These are phyloP conservation scores for Prototheca cutis DNA, from an alignment of 163 green algal species.

Conservation along the genomic window DNA sequence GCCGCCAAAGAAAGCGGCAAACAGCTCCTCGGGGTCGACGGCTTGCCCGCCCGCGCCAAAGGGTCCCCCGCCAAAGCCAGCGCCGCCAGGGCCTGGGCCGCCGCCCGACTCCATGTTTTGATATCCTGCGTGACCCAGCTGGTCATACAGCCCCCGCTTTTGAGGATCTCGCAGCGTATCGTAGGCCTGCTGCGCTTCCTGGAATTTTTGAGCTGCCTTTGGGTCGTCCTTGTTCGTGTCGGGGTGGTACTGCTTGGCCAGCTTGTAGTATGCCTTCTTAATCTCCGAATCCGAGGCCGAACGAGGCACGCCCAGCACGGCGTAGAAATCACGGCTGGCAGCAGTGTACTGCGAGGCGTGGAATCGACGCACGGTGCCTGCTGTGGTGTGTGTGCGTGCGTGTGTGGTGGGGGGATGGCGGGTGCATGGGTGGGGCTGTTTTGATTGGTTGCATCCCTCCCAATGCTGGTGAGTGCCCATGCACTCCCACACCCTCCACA, in stretches of 20 bases:
- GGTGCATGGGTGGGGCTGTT: not conserved
- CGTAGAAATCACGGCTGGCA: constrained; percentile 61
- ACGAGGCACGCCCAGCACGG: constrained; percentile 57
- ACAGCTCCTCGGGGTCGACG: constrained; percentile 44
- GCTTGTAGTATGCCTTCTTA: constrained; percentile 84
- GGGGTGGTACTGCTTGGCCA: constrained; percentile 86
- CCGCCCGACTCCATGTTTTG: constrained; percentile 53
- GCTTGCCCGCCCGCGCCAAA: constrained; percentile 9
- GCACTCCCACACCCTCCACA: no score
- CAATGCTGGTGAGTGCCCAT: no score
- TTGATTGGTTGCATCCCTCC: not conserved
- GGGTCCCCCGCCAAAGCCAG: constrained; percentile 4
- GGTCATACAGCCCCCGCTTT: constrained; percentile 56
- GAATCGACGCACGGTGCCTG: no score
- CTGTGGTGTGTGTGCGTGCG: no score
- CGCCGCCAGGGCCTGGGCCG: constrained; percentile 17
- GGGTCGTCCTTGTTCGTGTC: constrained; percentile 75
- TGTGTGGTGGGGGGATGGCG: no score
- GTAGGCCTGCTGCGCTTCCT: constrained; percentile 82
- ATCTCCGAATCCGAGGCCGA: constrained; percentile 67
- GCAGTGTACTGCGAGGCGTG: not conserved
- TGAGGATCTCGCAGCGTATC: constrained; percentile 76
- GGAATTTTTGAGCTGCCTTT: constrained; percentile 62
- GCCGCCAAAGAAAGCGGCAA: constrained; percentile 64
- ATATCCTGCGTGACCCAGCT: constrained; percentile 37